phyloP scores from a whole-genome alignment of 177 flowering plant genomes.

The Vitis hybrid region DNA sequence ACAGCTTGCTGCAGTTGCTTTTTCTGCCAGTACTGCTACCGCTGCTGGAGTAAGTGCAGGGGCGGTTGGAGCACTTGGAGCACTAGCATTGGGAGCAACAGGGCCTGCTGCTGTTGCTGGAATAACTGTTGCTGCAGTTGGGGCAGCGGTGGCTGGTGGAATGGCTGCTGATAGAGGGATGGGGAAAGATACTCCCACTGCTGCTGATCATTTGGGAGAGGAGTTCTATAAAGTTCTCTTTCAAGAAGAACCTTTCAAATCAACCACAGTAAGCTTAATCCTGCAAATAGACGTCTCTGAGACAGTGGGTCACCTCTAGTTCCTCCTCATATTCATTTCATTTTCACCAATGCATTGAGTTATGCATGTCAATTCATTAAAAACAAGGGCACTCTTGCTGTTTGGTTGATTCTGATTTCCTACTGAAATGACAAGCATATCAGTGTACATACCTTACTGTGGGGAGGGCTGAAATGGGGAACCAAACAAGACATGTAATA shows the following conservation, averaged over 20 bases:
- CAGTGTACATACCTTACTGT: too few species aligned
- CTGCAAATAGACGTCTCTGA: not conserved
- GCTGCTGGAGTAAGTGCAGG: conserved; percentile 91
- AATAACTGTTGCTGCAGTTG: conserved; percentile 77
- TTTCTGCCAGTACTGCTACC: conserved; percentile 73
- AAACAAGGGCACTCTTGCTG: too few species aligned
- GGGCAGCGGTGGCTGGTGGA: conserved; percentile 92
- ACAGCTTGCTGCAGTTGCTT: conserved; percentile 81
- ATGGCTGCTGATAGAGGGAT: conserved; percentile 60
- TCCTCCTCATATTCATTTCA: too few species aligned
- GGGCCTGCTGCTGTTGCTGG: conserved; percentile 88
- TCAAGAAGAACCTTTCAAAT: conserved; percentile 91
- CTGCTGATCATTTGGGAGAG: conserved; percentile 67
- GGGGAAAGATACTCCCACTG: conserved; percentile 81
- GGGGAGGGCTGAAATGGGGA: too few species aligned
- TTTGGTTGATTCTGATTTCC: too few species aligned
- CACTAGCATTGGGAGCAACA: conserved; percentile 74
- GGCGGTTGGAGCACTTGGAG: conserved; percentile 84
- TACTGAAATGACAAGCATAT: too few species aligned
- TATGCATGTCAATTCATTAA: too few species aligned
- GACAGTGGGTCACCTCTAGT: not conserved
- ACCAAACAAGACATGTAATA: not conserved
- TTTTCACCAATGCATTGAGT: too few species aligned
- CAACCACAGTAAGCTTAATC: conserved; percentile 63
- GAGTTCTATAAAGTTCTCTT: conserved; percentile 87